Evolutionary conservation across 2,329 filamentous ascomycete genomes (phyloP).

Genomic region (Xylaria multiplex): DNA sequence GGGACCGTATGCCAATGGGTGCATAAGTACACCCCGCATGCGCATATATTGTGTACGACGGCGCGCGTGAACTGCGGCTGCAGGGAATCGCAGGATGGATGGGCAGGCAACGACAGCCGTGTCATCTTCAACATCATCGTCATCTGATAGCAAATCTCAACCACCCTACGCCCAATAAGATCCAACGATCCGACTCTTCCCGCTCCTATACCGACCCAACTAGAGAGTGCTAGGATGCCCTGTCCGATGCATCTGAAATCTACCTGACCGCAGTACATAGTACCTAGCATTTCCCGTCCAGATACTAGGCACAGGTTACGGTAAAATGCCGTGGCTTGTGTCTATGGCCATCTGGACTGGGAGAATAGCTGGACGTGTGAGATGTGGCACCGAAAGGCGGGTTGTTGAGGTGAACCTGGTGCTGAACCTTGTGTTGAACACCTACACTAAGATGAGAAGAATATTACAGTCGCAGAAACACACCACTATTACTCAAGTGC

Average conservation of each 20-base stretch:
- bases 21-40: slow-evolving; percentile 34
- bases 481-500: slow-evolving; percentile 24
- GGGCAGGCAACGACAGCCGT: slow-evolving; percentile 30
- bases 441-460: slow-evolving; percentile 1
- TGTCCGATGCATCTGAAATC: not conserved
- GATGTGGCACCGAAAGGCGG: slow-evolving; percentile 24
- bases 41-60: slow-evolving; percentile 25
- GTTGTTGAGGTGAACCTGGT: slow-evolving; percentile 4
- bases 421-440: slow-evolving; percentile 5
- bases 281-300: not conserved
- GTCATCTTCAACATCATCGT: slow-evolving; percentile 27
- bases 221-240: not conserved
- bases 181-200: not conserved
- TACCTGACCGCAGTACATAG: not conserved
- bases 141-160: slow-evolving; percentile 24
- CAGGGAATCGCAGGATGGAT: slow-evolving; percentile 25
- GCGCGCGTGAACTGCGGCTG: slow-evolving; percentile 35
- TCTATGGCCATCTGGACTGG: not conserved
- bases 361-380: slow-evolving; percentile 7
- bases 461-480: slow-evolving; percentile 16
- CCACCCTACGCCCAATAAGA: slow-evolving; percentile 9
- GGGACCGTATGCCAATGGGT: slow-evolving; percentile 28
- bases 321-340: slow-evolving; percentile 1
- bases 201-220: not conserved
- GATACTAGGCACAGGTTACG: not conserved